A percentile compares a stretch with the other conserved stretches of the same genome.
phyloP scores from a whole-genome alignment of 2,329 filamentous ascomycete genomes.

The Botrytis tulipae region DNA sequence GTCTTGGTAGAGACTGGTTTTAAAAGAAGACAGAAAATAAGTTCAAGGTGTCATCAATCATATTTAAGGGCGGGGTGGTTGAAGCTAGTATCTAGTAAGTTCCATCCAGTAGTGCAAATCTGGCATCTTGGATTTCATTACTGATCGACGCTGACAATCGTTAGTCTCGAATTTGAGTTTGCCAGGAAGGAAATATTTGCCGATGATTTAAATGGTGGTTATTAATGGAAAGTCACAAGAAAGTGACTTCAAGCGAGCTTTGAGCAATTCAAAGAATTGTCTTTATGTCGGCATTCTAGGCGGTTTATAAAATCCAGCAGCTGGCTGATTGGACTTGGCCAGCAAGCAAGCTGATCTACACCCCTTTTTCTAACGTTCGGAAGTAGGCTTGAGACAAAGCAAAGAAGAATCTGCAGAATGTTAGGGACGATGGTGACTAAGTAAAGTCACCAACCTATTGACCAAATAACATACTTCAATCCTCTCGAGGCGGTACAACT shows the following conservation, averaged over 20 bases:
- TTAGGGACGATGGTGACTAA: background rate
- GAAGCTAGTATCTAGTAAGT: background rate
- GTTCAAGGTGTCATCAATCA: background rate
- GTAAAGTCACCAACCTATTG: background rate
- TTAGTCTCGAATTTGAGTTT: background rate
- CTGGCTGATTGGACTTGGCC: background rate
- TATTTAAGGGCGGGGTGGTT: background rate
- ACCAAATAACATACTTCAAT: background rate
- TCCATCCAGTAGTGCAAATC: background rate
- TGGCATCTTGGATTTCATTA: background rate
- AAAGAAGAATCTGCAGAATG: background rate
- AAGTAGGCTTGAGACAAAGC: background rate
- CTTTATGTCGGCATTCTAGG: background rate
- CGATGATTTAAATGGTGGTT: background rate
- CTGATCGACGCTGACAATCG: background rate
- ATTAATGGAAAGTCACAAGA: background rate
- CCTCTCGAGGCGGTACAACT: background rate
- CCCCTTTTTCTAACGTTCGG: accelerated
- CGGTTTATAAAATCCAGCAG: background rate
- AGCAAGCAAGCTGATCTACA: background rate
- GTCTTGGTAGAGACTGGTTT: background rate
- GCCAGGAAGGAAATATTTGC: background rate
- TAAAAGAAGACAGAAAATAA: background rate
- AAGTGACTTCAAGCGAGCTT: background rate
- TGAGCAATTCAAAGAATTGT: background rate